Base-by-base conservation (phyloP, 495 filamentous ascomycete genomes). In the Ascodesmis nigricans region DNA sequence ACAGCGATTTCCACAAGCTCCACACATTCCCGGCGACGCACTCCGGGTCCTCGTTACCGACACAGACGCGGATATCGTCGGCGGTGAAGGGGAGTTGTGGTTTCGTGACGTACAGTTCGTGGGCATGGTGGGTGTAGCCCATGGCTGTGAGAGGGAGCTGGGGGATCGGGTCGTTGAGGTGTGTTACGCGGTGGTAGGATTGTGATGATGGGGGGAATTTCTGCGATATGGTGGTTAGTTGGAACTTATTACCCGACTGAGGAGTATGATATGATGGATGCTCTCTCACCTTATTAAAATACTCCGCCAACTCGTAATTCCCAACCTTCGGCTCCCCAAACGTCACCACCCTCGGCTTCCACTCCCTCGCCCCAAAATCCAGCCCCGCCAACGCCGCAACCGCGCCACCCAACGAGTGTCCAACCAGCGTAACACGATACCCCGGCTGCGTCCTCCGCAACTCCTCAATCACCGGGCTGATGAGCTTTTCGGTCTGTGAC, bases 271-370 rank as follows among this genome's bases (percentile, higher is more conserved):
- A n/a, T n/a, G n/a, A n/a, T n/a, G n/a, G n/a, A n/a, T n/a, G n/a
- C n/a, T n/a, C n/a, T n/a, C n/a, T 2, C 14, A 39, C 36, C 37
- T 15, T 26, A 21, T 44, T 28, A 1, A 50, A 25, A 17, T 38
- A 95, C 3, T 58, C 43, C 7, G 60, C 71, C 38, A 95, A 64
- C 4, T 52, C 71, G 17, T 56, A 47, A 54, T 95, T 97, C 1
- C 87, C 87, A 9, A 90, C 53, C 29, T 71, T 67, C 13, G 87
- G 87, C 52, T 95, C 81, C 10, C 87, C 87, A 51, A 92, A 95
- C 1, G 87, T 95, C 9, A 84, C 92, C 0, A 92, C 72, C 7
- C 57, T 39, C 1, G 79, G 72, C 9, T 71, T 52, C 71, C 71
- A 83, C 4, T 73, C 77, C 3, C 66, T 59, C 15, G 69, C 49